Conservation (phyloP, 2,329 filamentous ascomycete genomes). For the Nemania sp. region DNA sequence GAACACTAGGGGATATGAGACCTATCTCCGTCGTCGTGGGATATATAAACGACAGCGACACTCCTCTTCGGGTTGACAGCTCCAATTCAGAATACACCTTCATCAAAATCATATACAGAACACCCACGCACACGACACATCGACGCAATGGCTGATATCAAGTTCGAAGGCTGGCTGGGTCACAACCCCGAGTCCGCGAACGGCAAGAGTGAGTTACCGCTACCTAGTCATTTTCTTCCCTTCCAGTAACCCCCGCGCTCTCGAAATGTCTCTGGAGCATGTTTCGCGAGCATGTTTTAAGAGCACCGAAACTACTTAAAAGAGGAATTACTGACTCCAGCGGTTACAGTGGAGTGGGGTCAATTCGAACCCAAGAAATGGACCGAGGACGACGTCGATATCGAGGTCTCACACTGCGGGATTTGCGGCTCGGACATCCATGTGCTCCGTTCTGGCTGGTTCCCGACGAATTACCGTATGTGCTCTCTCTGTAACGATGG, state of each 20-base stretch:
- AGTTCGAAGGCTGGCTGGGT: slow-evolving; percentile 66
- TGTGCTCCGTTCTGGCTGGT: slow-evolving; percentile 67
- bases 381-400: slow-evolving; percentile 74
- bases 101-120: background rate
- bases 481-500: slow-evolving; percentile 10
- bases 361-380: slow-evolving; percentile 73
- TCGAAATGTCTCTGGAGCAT: too few species aligned
- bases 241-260: too few species aligned
- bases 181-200: slow-evolving; percentile 55
- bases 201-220: too few species aligned
- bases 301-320: too few species aligned
- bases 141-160: slow-evolving; percentile 43
- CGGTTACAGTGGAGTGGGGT: slow-evolving; percentile 66
- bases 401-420: slow-evolving; percentile 74
- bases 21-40: slow-evolving; percentile 14
- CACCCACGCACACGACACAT: background rate
- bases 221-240: too few species aligned
- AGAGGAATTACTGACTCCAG: too few species aligned
- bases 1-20: slow-evolving; percentile 13
- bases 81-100: background rate
- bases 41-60: slow-evolving; percentile 20
- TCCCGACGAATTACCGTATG: slow-evolving; percentile 55
- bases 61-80: background rate
- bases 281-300: too few species aligned
- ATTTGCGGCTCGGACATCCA: slow-evolving; percentile 74